Evolutionary conservation across 2,329 filamentous ascomycete species (phyloP).

Genomic region (Fonsecaea pedrosoi): DNA sequence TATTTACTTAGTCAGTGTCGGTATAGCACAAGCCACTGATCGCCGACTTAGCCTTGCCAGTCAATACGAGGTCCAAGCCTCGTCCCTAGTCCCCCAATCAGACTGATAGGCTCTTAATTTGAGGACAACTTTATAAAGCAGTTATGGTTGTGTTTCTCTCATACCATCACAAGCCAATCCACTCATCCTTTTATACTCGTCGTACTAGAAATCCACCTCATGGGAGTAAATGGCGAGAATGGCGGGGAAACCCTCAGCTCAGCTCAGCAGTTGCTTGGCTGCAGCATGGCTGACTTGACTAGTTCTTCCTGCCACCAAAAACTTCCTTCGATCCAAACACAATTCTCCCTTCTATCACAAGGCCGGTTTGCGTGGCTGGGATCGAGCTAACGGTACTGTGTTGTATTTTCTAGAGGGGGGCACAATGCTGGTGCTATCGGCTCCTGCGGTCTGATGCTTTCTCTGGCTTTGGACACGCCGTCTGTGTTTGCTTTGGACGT

Average conservation of each 20-base stretch:
- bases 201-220: too few species aligned
- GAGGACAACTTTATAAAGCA: too few species aligned
- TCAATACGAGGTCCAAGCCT: not conserved
- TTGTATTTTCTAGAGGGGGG: not conserved
- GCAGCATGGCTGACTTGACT: not conserved
- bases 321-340: not conserved
- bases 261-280: too few species aligned
- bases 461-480: not conserved
- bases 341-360: conserved; percentile 1
- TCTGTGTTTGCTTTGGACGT: not conserved
- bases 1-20: too few species aligned
- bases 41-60: not conserved
- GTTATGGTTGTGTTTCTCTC: too few species aligned
- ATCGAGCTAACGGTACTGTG: not conserved
- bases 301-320: not conserved
- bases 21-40: not conserved
- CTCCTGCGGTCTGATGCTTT: conserved; percentile 5
- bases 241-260: too few species aligned
- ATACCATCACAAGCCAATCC: too few species aligned
- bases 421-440: conserved; percentile 11
- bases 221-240: too few species aligned
- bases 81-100: not conserved
- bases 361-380: conserved; percentile 17
- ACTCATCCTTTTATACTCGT: too few species aligned
- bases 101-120: too few species aligned